Base-by-base conservation (phyloP, 2,329 filamentous ascomycete genomes). In the Emydomyces testavorans region DNA sequence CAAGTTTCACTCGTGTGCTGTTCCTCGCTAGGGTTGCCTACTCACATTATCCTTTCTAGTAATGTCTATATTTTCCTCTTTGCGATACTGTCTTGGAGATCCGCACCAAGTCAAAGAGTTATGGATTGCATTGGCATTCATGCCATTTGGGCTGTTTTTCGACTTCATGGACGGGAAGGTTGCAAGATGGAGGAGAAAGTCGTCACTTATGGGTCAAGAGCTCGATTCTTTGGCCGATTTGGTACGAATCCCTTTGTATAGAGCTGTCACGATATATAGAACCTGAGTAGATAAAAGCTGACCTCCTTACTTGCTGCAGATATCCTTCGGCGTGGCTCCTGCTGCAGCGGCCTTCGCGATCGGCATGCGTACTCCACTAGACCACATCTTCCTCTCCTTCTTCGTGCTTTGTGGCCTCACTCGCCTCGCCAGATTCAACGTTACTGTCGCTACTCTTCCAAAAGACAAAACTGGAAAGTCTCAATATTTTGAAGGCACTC, bases 91-190 rank as follows among this genome's bases (percentile, higher is more conserved):
- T 66, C 77, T 94, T 53, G 82, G 81, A 53, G 78, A 83, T 54
- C 75, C 83, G 6, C 63, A 74, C 50, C 71, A 83, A 47, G 72
- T 79, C 57, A 72, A 72, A 45, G 83, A 87, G 58, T 71, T 95
- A 47, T 96, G 85, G 77, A 70, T 82, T 28, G 89, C 92, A 1
- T 78, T 98, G 41, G 78, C 73, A 3, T 86, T 95, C 66, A 84
- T 96, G 67, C 90, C 90, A 0, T 85, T 95, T 51, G 89, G 88
- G 4, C 73, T 96, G 10, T 95, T 96, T 72, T 96, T 96, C 66
- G 92, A 98, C 67, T 93, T 94, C 63, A 87, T 96, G 76, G 92
- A 98, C 66, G 92, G 92, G 62, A 92, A 89, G 64, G 89, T 98
- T 48, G 92, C 92, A 54, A 77, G 92, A 55, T 96, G 92, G 92